phyloP scores from a whole-genome alignment of 78 protist genomes.

The Dictyostelium intermedium region DNA sequence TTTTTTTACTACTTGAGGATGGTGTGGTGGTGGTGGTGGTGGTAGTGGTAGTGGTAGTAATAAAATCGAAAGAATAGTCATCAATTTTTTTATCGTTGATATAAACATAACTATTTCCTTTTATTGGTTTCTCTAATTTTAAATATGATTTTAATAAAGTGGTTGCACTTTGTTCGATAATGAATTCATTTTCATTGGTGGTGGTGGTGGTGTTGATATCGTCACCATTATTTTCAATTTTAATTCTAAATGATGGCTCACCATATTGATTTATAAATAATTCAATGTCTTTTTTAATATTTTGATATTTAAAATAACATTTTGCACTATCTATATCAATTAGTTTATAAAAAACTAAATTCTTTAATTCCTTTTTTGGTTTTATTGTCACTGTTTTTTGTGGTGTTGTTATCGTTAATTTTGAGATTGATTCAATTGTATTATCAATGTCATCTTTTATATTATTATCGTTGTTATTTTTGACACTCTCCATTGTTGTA shows the following conservation, averaged over 20 bases:
- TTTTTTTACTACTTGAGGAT: neutral
- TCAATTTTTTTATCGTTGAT: constrained; percentile 38
- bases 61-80: constrained; percentile 15
- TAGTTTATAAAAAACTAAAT: neutral
- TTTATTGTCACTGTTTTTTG: neutral
- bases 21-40: neutral
- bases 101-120: constrained; percentile 32
- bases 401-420: neutral
- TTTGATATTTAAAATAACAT: neutral
- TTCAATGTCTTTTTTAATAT: neutral
- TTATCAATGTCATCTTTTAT: neutral
- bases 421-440: neutral
- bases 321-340: neutral
- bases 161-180: constrained; percentile 13
- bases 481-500: neutral
- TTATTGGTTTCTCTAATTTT: neutral
- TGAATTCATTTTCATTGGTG: neutral
- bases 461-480: neutral
- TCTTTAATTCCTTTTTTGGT: constrained; percentile 10
- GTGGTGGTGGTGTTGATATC: too few species aligned
- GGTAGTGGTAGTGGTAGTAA: neutral
- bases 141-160: neutral
- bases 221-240: neutral
- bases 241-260: neutral
- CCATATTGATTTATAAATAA: neutral